Conservation (phyloP, 2,329 filamentous ascomycete species). For the Chrysoporthe austroafricana region DNA sequence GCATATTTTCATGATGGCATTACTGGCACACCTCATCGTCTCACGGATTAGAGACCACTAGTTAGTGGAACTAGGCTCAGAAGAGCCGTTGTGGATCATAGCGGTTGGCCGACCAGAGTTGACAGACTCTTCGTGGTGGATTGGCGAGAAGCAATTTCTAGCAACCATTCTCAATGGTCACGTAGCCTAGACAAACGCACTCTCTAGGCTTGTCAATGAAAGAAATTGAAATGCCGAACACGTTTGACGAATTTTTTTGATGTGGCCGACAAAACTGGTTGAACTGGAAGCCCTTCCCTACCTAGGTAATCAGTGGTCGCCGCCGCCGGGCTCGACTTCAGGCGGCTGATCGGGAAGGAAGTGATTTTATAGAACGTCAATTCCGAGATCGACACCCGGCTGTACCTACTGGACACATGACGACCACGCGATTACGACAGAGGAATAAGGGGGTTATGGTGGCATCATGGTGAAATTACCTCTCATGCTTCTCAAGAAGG, state of each 20-base stretch:
- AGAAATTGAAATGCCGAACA: background rate
- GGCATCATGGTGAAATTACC: no score
- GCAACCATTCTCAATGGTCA: background rate
- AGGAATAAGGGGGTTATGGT: no score
- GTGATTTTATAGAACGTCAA: no score
- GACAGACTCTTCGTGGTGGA: background rate
- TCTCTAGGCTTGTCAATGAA: background rate
- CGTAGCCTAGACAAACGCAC: background rate
- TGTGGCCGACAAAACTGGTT: background rate
- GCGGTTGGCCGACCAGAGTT: background rate
- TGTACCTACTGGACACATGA: no score
- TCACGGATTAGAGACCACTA: background rate
- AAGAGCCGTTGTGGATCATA: background rate
- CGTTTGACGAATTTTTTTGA: background rate
- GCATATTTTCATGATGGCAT: constrained; percentile 1
- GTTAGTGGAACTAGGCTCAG: background rate
- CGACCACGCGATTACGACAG: no score
- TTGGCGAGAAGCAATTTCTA: background rate
- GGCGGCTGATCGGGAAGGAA: no score
- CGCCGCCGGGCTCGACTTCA: no score
- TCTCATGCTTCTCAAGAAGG: no score
- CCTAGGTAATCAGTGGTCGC: no score
- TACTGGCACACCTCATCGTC: background rate
- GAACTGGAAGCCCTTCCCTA: background rate
- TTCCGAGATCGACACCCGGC: no score